These are phyloP conservation scores for Phytophthora macrochlamydospora DNA, from an alignment of 352 stramenopile genomes.

Conservation along the genomic window DNA sequence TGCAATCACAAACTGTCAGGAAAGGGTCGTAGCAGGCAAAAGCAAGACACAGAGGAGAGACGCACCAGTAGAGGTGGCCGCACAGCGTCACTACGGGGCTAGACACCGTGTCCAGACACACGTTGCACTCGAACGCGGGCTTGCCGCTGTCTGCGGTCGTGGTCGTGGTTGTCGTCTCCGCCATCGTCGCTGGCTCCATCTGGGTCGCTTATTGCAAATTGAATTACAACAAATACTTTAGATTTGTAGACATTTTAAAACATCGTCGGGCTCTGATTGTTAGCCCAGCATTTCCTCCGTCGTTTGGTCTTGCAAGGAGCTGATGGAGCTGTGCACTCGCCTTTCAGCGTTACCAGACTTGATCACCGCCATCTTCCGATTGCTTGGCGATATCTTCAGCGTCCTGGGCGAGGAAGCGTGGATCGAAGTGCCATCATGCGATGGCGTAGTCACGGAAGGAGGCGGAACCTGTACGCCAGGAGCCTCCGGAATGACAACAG, in stretches of 20 bases:
- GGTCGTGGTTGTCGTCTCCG: conserved; percentile 12
- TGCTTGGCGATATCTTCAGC: conserved; percentile 51
- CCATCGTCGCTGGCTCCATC: conserved; percentile 13
- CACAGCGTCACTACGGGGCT: conserved; percentile 91
- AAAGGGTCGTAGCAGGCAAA: conserved; percentile 16
- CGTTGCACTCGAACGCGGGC: conserved; percentile 86
- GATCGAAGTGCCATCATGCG: conserved; percentile 24
- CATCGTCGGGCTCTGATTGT: no score
- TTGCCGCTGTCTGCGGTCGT: conserved; percentile 27
- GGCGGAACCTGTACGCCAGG: conserved; percentile 32
- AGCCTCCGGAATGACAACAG: background rate
- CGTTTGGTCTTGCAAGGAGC: conserved; percentile 42
- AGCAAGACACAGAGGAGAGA: conserved; percentile 1
- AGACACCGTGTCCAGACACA: conserved; percentile 87
- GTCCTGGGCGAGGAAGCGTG: conserved; percentile 5
- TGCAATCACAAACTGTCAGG: conserved; percentile 20
- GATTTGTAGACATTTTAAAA: background rate
- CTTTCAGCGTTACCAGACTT: conserved; percentile 33
- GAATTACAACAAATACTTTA: conserved; percentile 1
- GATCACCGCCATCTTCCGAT: conserved; percentile 46
- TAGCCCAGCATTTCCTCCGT: background rate
- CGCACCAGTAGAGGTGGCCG: conserved; percentile 90
- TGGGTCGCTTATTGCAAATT: background rate
- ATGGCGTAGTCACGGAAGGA: conserved; percentile 34
- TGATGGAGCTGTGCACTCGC: conserved; percentile 40